Evolutionary conservation across 129 eudicot species (phyloP).

Genomic region (Daucus carota): DH1_v3.0 NC_030389.2:34821501-34822000

Average conservation of each 20-base stretch:
- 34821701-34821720: background rate
- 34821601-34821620: slow-evolving; percentile 83
- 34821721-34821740: slow-evolving; percentile 36
- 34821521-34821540: slow-evolving; percentile 45
- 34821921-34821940: background rate
- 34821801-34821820: slow-evolving; percentile 65
- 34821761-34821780: slow-evolving; percentile 58
- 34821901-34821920: background rate
- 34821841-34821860: slow-evolving; percentile 90
- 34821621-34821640: slow-evolving; percentile 16
- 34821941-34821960: background rate
- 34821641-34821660: background rate
- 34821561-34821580: slow-evolving; percentile 75
- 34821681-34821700: background rate
- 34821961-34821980: background rate
- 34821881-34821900: background rate
- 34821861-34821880: background rate
- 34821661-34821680: background rate
- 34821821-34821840: slow-evolving; percentile 58
- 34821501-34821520: slow-evolving; percentile 31
- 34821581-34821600: slow-evolving; percentile 80
- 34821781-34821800: slow-evolving; percentile 76
- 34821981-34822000: background rate
- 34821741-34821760: slow-evolving; percentile 39
- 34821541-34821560: slow-evolving; percentile 60